These are phyloP conservation scores for Lactarius quietus DNA, from an alignment of 768 basidiomycete species.

Conservation along the genomic window DNA sequence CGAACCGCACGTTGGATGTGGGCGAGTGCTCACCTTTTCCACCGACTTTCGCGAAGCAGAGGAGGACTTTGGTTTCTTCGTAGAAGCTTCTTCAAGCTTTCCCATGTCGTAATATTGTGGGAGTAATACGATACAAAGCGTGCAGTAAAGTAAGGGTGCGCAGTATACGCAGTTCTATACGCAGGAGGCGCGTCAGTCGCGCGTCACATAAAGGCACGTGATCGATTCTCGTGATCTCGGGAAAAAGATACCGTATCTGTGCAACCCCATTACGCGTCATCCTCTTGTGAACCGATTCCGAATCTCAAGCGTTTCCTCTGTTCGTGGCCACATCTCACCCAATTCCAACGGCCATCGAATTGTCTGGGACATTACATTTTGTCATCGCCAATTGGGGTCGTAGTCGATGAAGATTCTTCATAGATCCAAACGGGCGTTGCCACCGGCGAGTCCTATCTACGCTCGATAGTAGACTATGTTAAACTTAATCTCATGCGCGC, in stretches of 20 bases:
- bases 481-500: conserved; percentile 27
- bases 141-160: too few species aligned
- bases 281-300: conserved; percentile 1
- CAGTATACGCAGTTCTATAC: too few species aligned
- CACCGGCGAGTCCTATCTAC: conserved; percentile 55
- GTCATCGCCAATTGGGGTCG: conserved; percentile 41
- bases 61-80: background rate
- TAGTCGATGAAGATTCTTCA: conserved; percentile 85
- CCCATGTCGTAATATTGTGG: background rate
- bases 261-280: conserved; percentile 20
- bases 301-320: conserved; percentile 11
- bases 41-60: background rate
- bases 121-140: background rate
- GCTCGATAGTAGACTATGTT: conserved; percentile 9
- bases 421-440: conserved; percentile 76
- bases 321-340: conserved; percentile 12
- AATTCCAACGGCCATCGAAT: conserved; percentile 7
- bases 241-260: conserved; percentile 18
- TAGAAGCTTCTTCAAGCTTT: background rate
- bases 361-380: background rate
- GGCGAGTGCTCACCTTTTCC: conserved; percentile 1
- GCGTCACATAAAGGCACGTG: background rate
- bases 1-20: background rate
- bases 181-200: too few species aligned
- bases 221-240: conserved; percentile 8